These are phyloP conservation scores for Termitomyces sp. DNA, from an alignment of 768 basidiomycete genomes.

Conservation along the genomic window DNA sequence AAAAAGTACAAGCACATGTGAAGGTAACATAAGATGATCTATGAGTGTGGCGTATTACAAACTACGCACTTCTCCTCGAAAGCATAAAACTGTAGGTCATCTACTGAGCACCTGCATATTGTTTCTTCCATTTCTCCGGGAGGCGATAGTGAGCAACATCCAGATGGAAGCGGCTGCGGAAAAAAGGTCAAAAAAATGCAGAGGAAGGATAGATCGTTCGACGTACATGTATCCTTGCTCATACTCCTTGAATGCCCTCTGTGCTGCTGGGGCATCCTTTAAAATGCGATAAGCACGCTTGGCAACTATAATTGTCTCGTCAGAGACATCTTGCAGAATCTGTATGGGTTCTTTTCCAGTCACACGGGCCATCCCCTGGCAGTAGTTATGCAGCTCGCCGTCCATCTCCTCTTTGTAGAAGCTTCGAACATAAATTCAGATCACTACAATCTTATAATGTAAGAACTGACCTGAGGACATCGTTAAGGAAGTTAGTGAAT, in stretches of 20 bases:
- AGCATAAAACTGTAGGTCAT: too few species aligned
- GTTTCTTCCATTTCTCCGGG: neutral
- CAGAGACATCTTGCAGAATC: constrained; percentile 9
- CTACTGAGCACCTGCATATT: too few species aligned
- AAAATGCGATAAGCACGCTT: constrained; percentile 5
- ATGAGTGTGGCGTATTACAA: too few species aligned
- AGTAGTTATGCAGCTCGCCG: constrained; percentile 10
- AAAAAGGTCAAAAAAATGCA: neutral
- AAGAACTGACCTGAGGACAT: constrained; percentile 3
- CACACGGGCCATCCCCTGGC: constrained; percentile 4
- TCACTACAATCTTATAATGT: neutral
- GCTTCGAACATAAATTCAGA: neutral
- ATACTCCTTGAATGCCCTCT: constrained; percentile 7
- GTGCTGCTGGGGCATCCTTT: constrained; percentile 1
- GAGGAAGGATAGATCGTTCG: neutral
- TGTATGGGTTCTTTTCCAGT: constrained; percentile 2
- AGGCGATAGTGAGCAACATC: constrained; percentile 9
- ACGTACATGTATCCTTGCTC: constrained; percentile 9
- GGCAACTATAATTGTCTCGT: constrained; percentile 1
- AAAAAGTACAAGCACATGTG: too few species aligned
- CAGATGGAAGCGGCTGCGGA: constrained; percentile 5
- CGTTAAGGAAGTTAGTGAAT: constrained; percentile 8
- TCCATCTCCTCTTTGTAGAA: constrained; percentile 12
- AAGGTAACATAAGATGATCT: too few species aligned
- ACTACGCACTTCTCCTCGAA: too few species aligned